A percentile compares a stretch with the other conserved stretches of the same genome.
Conservation (phyloP, 441 rosid genomes). For the Corymbia calophylla region DNA sequence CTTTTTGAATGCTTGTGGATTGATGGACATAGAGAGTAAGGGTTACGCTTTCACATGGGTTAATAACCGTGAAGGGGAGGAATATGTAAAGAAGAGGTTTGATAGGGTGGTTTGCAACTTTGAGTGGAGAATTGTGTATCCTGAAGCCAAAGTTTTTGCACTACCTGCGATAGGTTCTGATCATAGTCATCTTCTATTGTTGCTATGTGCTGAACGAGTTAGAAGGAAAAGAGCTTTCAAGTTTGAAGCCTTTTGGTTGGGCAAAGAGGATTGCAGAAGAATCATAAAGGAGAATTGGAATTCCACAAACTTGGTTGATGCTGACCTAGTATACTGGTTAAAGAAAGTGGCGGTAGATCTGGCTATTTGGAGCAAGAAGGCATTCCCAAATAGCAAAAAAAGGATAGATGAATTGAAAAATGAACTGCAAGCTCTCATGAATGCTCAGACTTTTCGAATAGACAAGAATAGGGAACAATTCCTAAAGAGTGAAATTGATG, state of each 20-base stretch:
- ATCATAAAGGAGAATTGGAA: background rate
- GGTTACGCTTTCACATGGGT: background rate
- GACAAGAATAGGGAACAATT: background rate
- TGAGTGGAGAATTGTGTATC: background rate
- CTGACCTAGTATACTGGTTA: background rate
- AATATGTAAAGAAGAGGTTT: background rate
- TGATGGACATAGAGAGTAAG: background rate
- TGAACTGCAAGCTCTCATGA: background rate
- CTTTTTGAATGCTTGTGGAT: background rate
- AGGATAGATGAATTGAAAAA: background rate
- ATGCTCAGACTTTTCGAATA: background rate
- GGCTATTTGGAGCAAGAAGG: background rate
- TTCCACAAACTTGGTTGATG: background rate
- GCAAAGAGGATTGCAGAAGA: too few species aligned
- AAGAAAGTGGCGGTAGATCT: background rate
- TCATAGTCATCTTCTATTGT: too few species aligned
- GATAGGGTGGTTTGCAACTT: background rate
- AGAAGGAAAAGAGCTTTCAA: too few species aligned
- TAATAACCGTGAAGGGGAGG: background rate
- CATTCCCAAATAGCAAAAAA: background rate
- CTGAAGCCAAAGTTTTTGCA: background rate
- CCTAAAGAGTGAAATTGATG: accelerated
- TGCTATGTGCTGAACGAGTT: too few species aligned
- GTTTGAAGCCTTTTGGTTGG: too few species aligned
- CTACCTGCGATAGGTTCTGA: background rate